Conservation (phyloP, 345 rosid genomes). For the Lumnitzera littorea region DNA sequence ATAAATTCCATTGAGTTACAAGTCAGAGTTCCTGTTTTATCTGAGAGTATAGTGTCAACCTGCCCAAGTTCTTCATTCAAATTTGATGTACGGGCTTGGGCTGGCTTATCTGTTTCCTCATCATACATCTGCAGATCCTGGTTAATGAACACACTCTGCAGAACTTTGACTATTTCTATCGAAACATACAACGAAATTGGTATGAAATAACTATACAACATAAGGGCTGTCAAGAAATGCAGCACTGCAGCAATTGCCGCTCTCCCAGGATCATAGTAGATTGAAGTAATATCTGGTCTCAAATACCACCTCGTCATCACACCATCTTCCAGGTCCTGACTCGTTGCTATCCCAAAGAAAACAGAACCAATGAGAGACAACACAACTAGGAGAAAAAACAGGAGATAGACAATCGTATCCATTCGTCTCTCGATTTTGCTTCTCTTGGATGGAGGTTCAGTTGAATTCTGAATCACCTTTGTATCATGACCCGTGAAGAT, state of each 20-base stretch:
- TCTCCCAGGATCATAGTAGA: constrained; percentile 54
- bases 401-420: constrained; percentile 69
- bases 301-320: constrained; percentile 93
- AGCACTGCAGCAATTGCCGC: constrained; percentile 55
- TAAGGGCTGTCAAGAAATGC: constrained; percentile 76
- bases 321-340: constrained; percentile 54
- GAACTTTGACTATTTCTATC: constrained; percentile 84
- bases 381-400: constrained; percentile 55
- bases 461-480: constrained; percentile 89
- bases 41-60: constrained; percentile 83
- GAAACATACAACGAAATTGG: constrained; percentile 93
- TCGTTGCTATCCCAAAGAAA: constrained; percentile 66
- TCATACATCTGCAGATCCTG: constrained; percentile 76
- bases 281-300: constrained; percentile 66
- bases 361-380: constrained; percentile 64
- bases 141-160: constrained; percentile 88
- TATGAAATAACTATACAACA: constrained; percentile 86
- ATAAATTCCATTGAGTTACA: constrained; percentile 97
- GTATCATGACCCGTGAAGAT: constrained; percentile 89
- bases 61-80: constrained; percentile 97
- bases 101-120: constrained; percentile 84
- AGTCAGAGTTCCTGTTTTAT: constrained; percentile 94
- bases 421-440: constrained; percentile 81
- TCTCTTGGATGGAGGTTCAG: constrained; percentile 89
- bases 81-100: constrained; percentile 91